Evolutionary conservation across 495 filamentous ascomycete species (phyloP).

Genomic region (Neurospora tetrasperma): DNA sequence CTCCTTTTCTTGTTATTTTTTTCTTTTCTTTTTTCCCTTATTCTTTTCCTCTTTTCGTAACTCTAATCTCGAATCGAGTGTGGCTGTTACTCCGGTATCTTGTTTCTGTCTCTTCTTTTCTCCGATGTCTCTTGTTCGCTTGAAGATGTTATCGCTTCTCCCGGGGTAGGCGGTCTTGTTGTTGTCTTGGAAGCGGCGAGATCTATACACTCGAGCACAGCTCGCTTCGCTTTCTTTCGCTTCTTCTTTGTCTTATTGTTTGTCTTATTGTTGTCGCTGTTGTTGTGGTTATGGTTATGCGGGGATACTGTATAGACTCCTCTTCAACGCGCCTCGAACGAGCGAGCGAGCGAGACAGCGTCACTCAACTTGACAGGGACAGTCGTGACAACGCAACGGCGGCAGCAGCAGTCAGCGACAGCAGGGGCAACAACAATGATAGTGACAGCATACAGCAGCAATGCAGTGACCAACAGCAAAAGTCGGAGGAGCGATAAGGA

Average conservation of each 20-base stretch:
- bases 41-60: background rate
- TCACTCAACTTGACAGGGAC: background rate
- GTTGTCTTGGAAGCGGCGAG: background rate
- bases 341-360: background rate
- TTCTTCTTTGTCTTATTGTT: background rate
- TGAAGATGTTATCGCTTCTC: background rate
- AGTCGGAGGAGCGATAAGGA: background rate
- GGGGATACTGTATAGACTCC: background rate
- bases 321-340: background rate
- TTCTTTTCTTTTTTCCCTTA: background rate
- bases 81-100: background rate
- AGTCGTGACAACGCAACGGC: background rate
- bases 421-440: background rate
- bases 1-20: background rate
- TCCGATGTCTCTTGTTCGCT: background rate
- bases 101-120: background rate
- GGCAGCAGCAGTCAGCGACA: constrained; percentile 1
- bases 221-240: background rate
- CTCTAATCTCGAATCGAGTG: background rate
- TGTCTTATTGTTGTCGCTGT: background rate
- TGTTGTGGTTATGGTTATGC: background rate
- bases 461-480: background rate
- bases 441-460: background rate
- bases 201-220: background rate
- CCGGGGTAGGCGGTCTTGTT: background rate